Conservation (phyloP, 108 stramenopile species). For the Cylindrotheca closterium region DNA sequence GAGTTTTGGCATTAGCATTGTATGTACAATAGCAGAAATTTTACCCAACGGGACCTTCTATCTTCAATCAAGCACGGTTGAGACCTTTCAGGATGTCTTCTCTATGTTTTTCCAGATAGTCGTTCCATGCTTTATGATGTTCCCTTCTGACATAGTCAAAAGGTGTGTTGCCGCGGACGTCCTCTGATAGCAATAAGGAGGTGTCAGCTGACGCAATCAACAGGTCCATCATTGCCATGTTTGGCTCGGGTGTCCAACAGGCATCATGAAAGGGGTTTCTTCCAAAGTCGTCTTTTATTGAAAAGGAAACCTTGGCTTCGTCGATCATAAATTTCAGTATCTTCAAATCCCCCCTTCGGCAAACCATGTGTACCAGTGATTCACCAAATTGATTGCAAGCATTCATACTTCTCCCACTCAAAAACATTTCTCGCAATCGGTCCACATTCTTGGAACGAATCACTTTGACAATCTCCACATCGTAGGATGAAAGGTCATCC, state of each 20-base stretch:
- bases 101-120: slow-evolving; percentile 20
- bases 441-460: slow-evolving; percentile 51
- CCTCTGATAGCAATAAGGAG: slow-evolving; percentile 48
- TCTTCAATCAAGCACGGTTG: too few relatives aligned
- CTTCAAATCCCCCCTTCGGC: slow-evolving; percentile 63
- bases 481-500: slow-evolving; percentile 61
- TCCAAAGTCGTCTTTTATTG: slow-evolving; percentile 82
- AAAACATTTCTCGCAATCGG: slow-evolving; percentile 30
- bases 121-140: slow-evolving; percentile 46
- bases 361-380: slow-evolving; percentile 84
- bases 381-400: slow-evolving; percentile 85
- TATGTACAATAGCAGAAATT: too few relatives aligned
- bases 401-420: slow-evolving; percentile 52
- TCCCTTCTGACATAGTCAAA: slow-evolving; percentile 77
- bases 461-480: slow-evolving; percentile 47
- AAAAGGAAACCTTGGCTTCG: slow-evolving; percentile 58
- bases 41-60: too few relatives aligned
- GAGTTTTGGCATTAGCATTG: too few relatives aligned
- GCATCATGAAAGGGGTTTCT: slow-evolving; percentile 83
- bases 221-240: slow-evolving; percentile 46
- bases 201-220: slow-evolving; percentile 50
- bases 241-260: slow-evolving; percentile 75
- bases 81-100: slow-evolving; percentile 6
- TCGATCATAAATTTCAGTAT: slow-evolving; percentile 58
- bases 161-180: slow-evolving; percentile 74